These are phyloP conservation scores for Xylariaceae sp. DNA, from an alignment of 2,329 filamentous ascomycete species.

Conservation along the genomic window DNA sequence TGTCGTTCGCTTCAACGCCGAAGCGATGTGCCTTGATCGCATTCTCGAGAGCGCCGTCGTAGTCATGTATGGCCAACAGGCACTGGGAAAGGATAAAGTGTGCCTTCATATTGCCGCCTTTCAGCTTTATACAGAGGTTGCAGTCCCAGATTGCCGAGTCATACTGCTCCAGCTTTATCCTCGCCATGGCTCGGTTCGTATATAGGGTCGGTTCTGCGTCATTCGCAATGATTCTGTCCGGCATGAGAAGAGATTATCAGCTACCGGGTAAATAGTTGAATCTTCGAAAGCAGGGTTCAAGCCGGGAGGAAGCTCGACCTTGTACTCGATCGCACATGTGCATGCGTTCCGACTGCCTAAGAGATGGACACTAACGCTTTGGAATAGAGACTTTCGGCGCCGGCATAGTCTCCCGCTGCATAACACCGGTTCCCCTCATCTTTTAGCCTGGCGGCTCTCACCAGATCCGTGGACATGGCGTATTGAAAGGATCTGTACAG, in stretches of 20 bases:
- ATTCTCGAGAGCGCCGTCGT: slow-evolving; percentile 65
- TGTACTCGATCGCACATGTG: background rate
- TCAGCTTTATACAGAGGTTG: slow-evolving; percentile 64
- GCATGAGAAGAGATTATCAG: slow-evolving; percentile 4
- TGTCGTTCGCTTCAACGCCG: slow-evolving; percentile 58
- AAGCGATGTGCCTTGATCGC: slow-evolving; percentile 68
- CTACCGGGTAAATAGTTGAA: background rate
- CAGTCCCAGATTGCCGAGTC: slow-evolving; percentile 74
- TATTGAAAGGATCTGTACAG: background rate
- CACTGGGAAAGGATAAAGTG: slow-evolving; percentile 80
- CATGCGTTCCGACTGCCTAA: background rate
- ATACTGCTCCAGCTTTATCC: slow-evolving; percentile 69
- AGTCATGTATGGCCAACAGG: slow-evolving; percentile 66
- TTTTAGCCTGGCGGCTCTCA: slow-evolving; percentile 41
- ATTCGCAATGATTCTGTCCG: slow-evolving; percentile 66
- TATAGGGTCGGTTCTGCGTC: slow-evolving; percentile 73
- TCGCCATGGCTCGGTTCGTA: slow-evolving; percentile 82
- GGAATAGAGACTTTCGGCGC: slow-evolving; percentile 65
- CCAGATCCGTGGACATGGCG: slow-evolving; percentile 21
- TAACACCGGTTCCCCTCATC: slow-evolving; percentile 61
- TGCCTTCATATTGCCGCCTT: slow-evolving; percentile 68
- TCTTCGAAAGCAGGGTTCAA: background rate
- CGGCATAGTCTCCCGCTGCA: slow-evolving; percentile 56
- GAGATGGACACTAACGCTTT: slow-evolving; percentile 53
- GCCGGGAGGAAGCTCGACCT: background rate